phyloP scores from a whole-genome alignment of 208 protist genomes.

The Plasmodiophora brassicae region DNA sequence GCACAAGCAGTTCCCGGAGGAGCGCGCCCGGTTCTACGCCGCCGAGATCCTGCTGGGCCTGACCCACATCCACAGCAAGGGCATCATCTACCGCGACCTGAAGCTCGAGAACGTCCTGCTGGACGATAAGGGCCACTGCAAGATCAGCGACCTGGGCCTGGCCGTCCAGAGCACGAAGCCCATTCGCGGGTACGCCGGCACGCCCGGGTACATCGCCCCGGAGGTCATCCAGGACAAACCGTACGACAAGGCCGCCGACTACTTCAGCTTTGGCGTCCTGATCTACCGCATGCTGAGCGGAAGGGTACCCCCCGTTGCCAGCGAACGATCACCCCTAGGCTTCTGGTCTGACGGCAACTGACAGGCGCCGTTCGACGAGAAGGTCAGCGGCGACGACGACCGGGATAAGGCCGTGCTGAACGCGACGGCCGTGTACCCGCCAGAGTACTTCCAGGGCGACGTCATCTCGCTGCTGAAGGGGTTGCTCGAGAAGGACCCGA shows the following conservation, averaged over 20 bases:
- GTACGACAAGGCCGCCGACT: slow-evolving; percentile 68
- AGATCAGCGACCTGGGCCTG: slow-evolving; percentile 81
- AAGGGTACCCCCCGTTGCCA: neutral
- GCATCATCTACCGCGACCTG: slow-evolving; percentile 62
- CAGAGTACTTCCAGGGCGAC: neutral
- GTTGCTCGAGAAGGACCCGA: slow-evolving; percentile 29
- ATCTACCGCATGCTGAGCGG: slow-evolving; percentile 70
- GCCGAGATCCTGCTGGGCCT: slow-evolving; percentile 56
- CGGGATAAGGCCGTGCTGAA: neutral
- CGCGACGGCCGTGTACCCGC: neutral
- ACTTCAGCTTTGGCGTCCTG: slow-evolving; percentile 67
- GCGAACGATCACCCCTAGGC: neutral
- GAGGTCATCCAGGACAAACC: slow-evolving; percentile 60
- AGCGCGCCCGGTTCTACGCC: slow-evolving; percentile 26
- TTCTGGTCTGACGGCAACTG: neutral
- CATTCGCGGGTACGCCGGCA: slow-evolving; percentile 66
- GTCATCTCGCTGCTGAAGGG: slow-evolving; percentile 2
- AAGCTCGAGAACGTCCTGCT: slow-evolving; percentile 67
- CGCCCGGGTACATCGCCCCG: slow-evolving; percentile 67
- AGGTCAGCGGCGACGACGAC: neutral
- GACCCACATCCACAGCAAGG: slow-evolving; percentile 54
- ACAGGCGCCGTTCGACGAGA: slow-evolving; percentile 2
- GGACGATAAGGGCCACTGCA: slow-evolving; percentile 70
- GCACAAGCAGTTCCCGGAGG: slow-evolving; percentile 8
- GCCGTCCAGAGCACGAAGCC: neutral